phyloP scores from a whole-genome alignment of 2,329 filamentous ascomycete genomes.

The Cercospora sp. region DNA sequence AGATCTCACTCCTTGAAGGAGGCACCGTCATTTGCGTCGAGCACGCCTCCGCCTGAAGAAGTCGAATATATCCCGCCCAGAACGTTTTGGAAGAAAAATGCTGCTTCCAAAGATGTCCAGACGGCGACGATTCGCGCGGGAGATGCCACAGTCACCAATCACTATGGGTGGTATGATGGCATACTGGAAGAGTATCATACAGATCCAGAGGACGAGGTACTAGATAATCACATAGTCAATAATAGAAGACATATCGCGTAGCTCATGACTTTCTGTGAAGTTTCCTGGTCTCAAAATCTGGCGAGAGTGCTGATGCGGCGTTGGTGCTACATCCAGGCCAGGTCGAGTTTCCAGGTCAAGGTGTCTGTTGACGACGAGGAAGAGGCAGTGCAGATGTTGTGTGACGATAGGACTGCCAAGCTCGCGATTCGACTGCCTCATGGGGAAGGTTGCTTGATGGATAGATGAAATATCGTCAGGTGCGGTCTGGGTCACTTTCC shows the following conservation, averaged over 20 bases:
- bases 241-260: neutral
- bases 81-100: constrained; percentile 17
- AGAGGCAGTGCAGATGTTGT: neutral
- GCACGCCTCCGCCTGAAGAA: constrained; percentile 3
- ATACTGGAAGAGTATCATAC: constrained; percentile 24
- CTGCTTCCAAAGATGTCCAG: constrained; percentile 4
- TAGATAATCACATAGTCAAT: neutral
- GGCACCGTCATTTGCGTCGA: neutral
- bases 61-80: constrained; percentile 18
- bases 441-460: neutral
- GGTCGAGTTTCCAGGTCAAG: neutral
- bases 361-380: neutral
- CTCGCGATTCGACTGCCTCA: neutral
- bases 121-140: neutral
- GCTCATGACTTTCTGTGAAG: neutral
- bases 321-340: neutral
- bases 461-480: neutral
- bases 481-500: neutral
- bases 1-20: constrained; percentile 7
- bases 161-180: constrained; percentile 32
- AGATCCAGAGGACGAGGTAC: neutral
- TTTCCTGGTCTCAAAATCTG: neutral
- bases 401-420: neutral
- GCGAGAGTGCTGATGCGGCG: neutral
- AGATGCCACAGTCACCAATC: constrained; percentile 25